A percentile compares a stretch with the other conserved stretches of the same genome.
Conservation (phyloP, 306 rosid genomes). For the Medicago arabica region DNA sequence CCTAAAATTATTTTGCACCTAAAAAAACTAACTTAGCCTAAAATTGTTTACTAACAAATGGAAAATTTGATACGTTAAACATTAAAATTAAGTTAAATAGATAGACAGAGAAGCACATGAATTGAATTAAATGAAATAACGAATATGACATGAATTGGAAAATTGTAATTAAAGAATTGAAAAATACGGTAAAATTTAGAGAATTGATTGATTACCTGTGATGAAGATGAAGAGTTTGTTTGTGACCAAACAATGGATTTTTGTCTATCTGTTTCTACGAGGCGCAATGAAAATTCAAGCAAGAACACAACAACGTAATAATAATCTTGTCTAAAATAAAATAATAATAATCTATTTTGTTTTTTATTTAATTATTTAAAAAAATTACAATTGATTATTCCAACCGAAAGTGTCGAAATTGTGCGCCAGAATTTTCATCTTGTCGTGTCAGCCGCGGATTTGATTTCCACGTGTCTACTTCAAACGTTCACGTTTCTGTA, state of each 20-base stretch:
- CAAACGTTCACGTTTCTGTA: not conserved
- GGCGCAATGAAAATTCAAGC: constrained; percentile 41
- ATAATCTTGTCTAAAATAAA: too few relatives aligned
- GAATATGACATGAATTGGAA: not conserved
- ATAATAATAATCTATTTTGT: not conserved
- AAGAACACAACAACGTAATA: not conserved
- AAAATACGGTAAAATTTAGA: not conserved
- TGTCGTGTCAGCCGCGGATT: constrained; percentile 29
- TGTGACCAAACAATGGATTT: not conserved
- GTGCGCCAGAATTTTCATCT: constrained; percentile 29
- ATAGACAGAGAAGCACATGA: not conserved
- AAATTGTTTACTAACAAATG: constrained; percentile 18
- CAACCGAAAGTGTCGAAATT: not conserved
- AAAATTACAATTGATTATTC: not conserved
- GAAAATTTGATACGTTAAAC: constrained; percentile 26
- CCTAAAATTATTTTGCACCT: constrained; percentile 7
- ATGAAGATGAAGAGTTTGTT: constrained; percentile 11
- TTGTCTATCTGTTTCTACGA: constrained; percentile 32
- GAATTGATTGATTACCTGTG: constrained; percentile 39
- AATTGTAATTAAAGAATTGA: not conserved
- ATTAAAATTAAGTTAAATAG: constrained; percentile 3
- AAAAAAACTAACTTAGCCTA: constrained; percentile 1
- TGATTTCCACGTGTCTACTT: constrained; percentile 40
- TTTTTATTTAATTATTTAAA: not conserved
- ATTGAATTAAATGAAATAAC: constrained; percentile 7